A percentile compares a stretch with the other conserved stretches of the same genome.
Conservation (phyloP, 768 basidiomycete species). For the Suillus lakei region DNA sequence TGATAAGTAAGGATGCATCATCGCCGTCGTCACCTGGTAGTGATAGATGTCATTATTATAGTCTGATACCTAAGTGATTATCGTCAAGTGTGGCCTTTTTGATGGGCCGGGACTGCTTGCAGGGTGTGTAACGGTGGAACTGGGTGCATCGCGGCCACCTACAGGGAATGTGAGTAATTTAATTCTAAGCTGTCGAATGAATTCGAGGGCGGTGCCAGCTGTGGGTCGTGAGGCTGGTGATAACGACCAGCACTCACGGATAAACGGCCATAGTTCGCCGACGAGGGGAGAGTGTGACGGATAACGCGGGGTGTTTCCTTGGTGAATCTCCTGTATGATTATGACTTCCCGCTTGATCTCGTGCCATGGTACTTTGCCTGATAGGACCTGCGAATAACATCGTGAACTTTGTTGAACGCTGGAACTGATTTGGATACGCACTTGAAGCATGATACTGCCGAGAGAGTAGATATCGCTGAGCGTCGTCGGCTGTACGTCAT, state of each 20-base stretch:
- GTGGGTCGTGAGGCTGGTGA: conserved; percentile 2
- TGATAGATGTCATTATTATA: background rate
- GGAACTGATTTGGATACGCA: conserved; percentile 10
- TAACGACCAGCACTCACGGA: conserved; percentile 3
- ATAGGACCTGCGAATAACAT: conserved; percentile 24
- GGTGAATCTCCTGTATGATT: background rate
- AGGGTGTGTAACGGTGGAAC: background rate
- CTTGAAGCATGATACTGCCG: conserved; percentile 30
- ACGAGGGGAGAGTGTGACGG: background rate
- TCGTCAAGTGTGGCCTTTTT: background rate
- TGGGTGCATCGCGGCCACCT: background rate
- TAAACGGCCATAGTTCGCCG: background rate
- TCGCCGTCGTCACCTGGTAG: background rate
- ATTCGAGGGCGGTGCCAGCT: background rate
- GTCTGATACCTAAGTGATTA: background rate
- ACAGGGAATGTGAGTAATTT: background rate
- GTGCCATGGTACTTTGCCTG: conserved; percentile 15
- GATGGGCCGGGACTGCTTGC: background rate
- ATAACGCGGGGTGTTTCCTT: background rate
- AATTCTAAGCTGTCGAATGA: background rate
- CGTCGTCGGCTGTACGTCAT: conserved; percentile 16
- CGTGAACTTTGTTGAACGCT: background rate
- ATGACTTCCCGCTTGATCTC: background rate
- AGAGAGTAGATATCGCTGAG: conserved; percentile 21
- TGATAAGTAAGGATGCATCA: background rate